Conservation (phyloP, 768 basidiomycete species). For the Termitomyces eurrhizus region DNA sequence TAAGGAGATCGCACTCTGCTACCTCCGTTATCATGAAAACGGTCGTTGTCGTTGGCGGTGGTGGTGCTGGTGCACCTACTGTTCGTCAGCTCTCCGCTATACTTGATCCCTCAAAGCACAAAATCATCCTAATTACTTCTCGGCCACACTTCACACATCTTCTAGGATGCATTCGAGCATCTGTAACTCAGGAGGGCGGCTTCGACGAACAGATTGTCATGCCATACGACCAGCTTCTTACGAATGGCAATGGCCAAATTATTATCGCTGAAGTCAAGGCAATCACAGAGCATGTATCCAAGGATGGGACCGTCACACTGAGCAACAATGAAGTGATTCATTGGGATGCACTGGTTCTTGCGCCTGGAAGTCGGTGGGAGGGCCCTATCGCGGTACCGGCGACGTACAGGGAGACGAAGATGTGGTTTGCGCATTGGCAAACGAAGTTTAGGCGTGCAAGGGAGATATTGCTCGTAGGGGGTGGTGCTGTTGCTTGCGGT, state of each 20-base stretch:
- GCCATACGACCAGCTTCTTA: conserved; percentile 47
- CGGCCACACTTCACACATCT: conserved; percentile 48
- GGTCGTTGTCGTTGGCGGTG: conserved; percentile 50
- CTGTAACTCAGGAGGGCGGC: conserved; percentile 40
- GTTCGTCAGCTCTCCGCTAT: conserved; percentile 45
- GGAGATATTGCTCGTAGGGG: conserved; percentile 50
- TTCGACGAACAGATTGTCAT: conserved; percentile 45
- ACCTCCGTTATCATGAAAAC: conserved; percentile 13
- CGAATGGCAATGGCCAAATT: conserved; percentile 40
- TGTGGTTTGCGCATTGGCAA: conserved; percentile 26
- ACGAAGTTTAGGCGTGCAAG: conserved; percentile 32
- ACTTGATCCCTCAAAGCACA: conserved; percentile 44
- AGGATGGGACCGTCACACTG: conserved; percentile 46
- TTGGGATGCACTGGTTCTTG: conserved; percentile 56
- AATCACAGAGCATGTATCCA: conserved; percentile 25
- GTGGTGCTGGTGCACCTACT: conserved; percentile 47
- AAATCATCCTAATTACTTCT: conserved; percentile 51
- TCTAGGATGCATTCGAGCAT: conserved; percentile 49
- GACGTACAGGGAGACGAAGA: conserved; percentile 20
- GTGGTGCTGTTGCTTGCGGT: conserved; percentile 54
- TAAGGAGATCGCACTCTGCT: background rate
- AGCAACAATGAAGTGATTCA: conserved; percentile 43
- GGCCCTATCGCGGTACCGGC: conserved; percentile 46
- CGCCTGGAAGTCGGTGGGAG: conserved; percentile 53
- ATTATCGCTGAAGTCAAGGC: conserved; percentile 36